Evolutionary conservation across 306 rosid genomes (phyloP).

Genomic region (Urtica urens): DNA sequence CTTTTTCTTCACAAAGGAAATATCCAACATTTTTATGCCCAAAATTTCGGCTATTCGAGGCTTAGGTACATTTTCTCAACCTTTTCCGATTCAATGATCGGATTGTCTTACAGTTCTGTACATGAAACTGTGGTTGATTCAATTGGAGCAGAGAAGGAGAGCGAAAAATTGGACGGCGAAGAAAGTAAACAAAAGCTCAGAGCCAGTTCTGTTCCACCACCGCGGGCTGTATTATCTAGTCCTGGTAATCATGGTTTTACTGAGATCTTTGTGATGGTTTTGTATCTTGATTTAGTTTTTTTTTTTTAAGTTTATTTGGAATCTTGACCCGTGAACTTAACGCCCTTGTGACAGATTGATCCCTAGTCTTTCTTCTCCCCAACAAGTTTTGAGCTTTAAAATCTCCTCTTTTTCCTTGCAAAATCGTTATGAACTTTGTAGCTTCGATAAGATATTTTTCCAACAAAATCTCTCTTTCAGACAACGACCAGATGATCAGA

Average conservation of each 20-base stretch:
- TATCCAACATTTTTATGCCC: constrained; percentile 26
- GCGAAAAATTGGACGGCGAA: constrained; percentile 30
- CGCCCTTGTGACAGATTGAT: no score
- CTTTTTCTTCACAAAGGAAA: not conserved
- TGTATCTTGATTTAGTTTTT: not conserved
- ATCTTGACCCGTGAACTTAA: no score
- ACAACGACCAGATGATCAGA: constrained; percentile 54
- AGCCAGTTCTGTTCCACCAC: constrained; percentile 53
- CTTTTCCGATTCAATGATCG: not conserved
- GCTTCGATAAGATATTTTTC: not conserved
- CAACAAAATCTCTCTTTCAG: constrained; percentile 27
- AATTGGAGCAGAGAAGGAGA: constrained; percentile 30
- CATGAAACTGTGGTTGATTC: constrained; percentile 21
- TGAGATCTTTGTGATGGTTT: not conserved
- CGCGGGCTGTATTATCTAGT: constrained; percentile 87
- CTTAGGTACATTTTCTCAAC: constrained; percentile 9
- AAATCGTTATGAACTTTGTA: not conserved
- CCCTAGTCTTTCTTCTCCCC: no score
- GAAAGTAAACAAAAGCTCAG: constrained; percentile 31
- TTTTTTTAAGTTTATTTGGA: not conserved
- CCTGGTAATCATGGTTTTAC: constrained; percentile 39
- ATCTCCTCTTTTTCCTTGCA: not conserved
- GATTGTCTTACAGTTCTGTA: not conserved
- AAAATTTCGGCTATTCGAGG: constrained; percentile 32
- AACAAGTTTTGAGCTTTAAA: not conserved